Base-by-base conservation (phyloP, 2,329 filamentous ascomycete species). In the Magnaporthiopsis incrustans region DNA sequence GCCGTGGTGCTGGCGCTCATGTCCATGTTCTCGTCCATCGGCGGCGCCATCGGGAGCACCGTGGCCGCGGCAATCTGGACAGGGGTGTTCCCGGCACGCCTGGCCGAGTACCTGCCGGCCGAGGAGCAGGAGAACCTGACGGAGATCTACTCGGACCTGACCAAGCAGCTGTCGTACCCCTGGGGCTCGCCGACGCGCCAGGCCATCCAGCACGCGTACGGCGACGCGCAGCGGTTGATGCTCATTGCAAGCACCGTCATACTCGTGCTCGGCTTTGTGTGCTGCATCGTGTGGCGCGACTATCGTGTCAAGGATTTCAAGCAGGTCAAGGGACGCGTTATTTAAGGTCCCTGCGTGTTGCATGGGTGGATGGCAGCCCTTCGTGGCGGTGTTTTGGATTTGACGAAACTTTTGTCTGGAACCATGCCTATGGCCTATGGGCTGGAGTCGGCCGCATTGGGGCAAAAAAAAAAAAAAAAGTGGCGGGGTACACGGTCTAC, bases 31-130 rank as follows among this genome's bases (percentile, higher is more conserved):
- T 80, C 82, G 67, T 81, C 80, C 65, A 79, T 88, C 64, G 86
- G 85, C 63, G 83, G 83, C 59, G 82, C 83, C 3, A 80, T 87
- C 35, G 85, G 85, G n/a, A 76, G 77, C 2, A 81, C 85, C 33
- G 79, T 89, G 61, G 81, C 85, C 3, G 81, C 80, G 1, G 84
- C 85, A 14, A 82, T 89, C 68, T 89, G 85, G 84, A 82, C 80
- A 1, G 78, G 81, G 67, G 76, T 81, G 11, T 82, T 89, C 68
- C 81, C 82, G 10, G 70, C 71, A 26, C 81, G 79, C 44, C 77
- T 88, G 15, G 71, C 73, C 59, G 67, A 73, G 60, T 81, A 83
- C 67, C 75, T 87, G 1, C 83, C 84, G 30, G 67, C 76, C n/a
- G 72, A 73, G n/a, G 70, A 71, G 7, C 72, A 74, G 67, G 69